A percentile compares a stretch with the other conserved stretches of the same genome.
phyloP scores from a whole-genome alignment of 164 flowering plant genomes.

The Kalanchoe fedtschenkoi region DNA sequence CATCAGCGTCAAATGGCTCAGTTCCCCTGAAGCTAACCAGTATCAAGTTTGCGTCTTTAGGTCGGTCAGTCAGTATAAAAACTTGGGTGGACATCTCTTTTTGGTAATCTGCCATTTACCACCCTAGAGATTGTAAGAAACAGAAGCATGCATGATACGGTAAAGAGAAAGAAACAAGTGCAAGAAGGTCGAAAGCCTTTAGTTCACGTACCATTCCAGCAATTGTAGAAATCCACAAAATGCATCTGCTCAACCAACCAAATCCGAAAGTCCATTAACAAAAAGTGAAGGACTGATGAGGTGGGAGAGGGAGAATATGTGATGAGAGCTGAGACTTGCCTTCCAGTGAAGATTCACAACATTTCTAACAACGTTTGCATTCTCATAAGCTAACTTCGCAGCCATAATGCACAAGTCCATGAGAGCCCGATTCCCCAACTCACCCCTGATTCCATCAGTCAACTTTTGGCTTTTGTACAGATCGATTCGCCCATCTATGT shows the following conservation, averaged over 20 bases:
- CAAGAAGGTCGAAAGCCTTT: neutral
- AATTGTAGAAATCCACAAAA: conserved; percentile 56
- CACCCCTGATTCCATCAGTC: conserved; percentile 7
- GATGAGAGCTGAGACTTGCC: conserved; percentile 30
- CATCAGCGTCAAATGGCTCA: conserved; percentile 71
- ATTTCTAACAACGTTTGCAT: conserved; percentile 41
- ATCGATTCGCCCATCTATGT: conserved; percentile 63
- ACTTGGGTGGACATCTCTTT: conserved; percentile 54
- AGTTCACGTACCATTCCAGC: conserved; percentile 56
- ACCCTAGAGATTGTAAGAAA: neutral
- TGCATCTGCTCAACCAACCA: conserved; percentile 44
- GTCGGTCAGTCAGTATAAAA: conserved; percentile 48
- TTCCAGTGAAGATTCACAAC: conserved; percentile 66
- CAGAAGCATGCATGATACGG: neutral
- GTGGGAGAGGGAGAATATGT: too few species aligned
- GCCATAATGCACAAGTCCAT: conserved; percentile 81
- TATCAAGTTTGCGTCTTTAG: conserved; percentile 50
- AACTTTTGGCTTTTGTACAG: conserved; percentile 22
- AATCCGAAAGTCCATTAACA: conserved; percentile 3
- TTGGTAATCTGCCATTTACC: conserved; percentile 31
- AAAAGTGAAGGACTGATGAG: conserved; percentile 1
- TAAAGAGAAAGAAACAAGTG: neutral
- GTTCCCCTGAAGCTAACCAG: conserved; percentile 75
- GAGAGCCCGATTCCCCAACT: conserved; percentile 24
- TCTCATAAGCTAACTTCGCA: conserved; percentile 80